Percentiles rank a stretch among this genome's conserved stretches.
These are phyloP conservation scores for Radiomyces spectabilis DNA, from an alignment of 192 early-diverging fungal species.

Conservation along the genomic window DNA sequence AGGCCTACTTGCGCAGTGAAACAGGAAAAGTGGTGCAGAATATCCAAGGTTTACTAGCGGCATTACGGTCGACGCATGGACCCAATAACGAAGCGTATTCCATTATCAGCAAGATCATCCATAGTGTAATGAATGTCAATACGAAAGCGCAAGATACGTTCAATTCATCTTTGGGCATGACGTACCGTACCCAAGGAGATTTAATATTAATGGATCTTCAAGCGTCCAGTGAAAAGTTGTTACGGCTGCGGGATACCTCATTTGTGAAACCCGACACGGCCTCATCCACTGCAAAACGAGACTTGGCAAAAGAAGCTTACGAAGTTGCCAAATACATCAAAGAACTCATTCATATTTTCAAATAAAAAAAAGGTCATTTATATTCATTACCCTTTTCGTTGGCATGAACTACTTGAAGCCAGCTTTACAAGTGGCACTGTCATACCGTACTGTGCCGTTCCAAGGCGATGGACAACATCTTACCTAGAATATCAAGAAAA, in stretches of 20 bases:
- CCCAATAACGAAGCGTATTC: constrained; percentile 20
- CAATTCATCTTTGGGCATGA: constrained; percentile 17
- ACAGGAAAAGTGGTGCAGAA: constrained; percentile 72
- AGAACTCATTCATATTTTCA: constrained; percentile 75
- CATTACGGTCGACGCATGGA: constrained; percentile 41
- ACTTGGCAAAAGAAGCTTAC: constrained; percentile 75
- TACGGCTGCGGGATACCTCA: constrained; percentile 44
- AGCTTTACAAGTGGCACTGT: too few species aligned
- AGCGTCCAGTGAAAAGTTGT: constrained; percentile 41
- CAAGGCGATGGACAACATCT: too few species aligned
- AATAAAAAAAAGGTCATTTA: too few species aligned
- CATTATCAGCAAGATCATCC: constrained; percentile 26
- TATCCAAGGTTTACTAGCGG: constrained; percentile 63
- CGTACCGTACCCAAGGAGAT: constrained; percentile 38
- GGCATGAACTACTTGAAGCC: too few species aligned
- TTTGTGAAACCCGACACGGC: constrained; percentile 42
- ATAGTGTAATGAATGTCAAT: constrained; percentile 40
- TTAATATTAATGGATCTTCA: constrained; percentile 53
- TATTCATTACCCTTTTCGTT: too few species aligned
- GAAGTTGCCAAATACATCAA: constrained; percentile 90
- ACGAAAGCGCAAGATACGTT: constrained; percentile 43
- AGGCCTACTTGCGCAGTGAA: constrained; percentile 61
- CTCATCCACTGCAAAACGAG: constrained; percentile 69
- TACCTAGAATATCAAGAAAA: too few species aligned
- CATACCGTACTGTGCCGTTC: too few species aligned